Percentiles rank a stretch among this genome's conserved stretches.
Evolutionary conservation across 1,139 yeast species (phyloP).

Genomic region (Diutina scorzettiae): DNA sequence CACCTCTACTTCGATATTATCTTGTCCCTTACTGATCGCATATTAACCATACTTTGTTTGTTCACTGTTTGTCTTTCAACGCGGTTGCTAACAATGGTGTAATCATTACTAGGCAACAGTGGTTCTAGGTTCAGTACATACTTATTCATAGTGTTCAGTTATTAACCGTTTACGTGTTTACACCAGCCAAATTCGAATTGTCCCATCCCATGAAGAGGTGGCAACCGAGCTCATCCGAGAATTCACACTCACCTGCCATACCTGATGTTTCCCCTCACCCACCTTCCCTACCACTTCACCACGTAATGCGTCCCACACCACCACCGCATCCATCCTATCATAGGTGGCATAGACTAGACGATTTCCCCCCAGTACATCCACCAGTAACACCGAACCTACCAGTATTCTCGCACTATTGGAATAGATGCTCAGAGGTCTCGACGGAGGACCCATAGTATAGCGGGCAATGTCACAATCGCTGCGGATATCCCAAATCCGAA

Average conservation of each 20-base stretch:
- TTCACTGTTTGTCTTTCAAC: too few species aligned
- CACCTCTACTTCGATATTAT: too few species aligned
- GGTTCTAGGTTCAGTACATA: too few species aligned
- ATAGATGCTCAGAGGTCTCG: background rate
- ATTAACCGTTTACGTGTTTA: too few species aligned
- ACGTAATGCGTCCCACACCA: constrained; percentile 4
- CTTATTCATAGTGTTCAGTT: too few species aligned
- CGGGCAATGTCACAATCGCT: constrained; percentile 58
- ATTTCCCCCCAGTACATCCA: constrained; percentile 1
- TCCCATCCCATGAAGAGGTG: background rate
- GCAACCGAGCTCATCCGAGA: background rate
- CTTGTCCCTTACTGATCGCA: too few species aligned
- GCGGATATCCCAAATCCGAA: constrained; percentile 66
- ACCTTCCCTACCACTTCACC: background rate
- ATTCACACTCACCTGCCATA: background rate
- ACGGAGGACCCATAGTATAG: constrained; percentile 25
- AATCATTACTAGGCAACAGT: too few species aligned
- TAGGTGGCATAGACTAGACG: constrained; percentile 2
- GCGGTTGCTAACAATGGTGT: too few species aligned
- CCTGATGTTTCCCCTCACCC: background rate
- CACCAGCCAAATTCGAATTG: constrained; percentile 2
- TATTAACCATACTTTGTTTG: too few species aligned
- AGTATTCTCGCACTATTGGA: background rate
- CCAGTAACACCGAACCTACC: constrained; percentile 5
- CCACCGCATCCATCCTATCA: background rate